Conservation (phyloP, 1,139 yeast species). For the Geotrichum siamense region DNA sequence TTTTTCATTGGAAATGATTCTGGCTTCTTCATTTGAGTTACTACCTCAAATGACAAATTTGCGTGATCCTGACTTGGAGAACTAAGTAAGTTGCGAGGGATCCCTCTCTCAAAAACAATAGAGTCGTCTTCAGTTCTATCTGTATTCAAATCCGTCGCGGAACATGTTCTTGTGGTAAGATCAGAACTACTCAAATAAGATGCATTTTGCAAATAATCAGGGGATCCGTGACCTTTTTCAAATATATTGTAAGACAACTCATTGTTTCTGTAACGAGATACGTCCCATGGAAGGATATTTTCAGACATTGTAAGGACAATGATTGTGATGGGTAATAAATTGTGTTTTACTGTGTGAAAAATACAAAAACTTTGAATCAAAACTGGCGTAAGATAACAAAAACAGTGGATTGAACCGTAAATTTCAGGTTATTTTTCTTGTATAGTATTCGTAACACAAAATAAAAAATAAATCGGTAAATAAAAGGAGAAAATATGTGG, state of each 20-base stretch:
- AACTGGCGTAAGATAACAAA: conserved; percentile 1
- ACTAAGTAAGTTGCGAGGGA: conserved; percentile 12
- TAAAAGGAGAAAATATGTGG: no score
- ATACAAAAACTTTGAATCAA: conserved; percentile 4
- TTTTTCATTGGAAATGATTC: no score
- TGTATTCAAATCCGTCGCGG: conserved; percentile 4
- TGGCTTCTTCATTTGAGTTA: neutral
- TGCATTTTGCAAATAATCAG: neutral
- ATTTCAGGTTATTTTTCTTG: neutral
- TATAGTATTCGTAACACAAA: no score
- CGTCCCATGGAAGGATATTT: conserved; percentile 2
- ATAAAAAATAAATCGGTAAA: no score
- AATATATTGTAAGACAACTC: neutral
- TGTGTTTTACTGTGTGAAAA: no score
- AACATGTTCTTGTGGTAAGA: conserved; percentile 3
- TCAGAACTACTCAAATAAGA: conserved; percentile 8
- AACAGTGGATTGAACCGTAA: neutral
- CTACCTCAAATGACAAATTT: neutral
- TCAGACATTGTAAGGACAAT: conserved; percentile 4
- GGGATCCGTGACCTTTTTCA: neutral
- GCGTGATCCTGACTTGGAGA: conserved; percentile 11
- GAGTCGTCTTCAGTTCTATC: conserved; percentile 15
- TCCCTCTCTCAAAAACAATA: conserved; percentile 11
- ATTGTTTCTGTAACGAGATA: neutral
- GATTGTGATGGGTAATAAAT: neutral